phyloP scores from a whole-genome alignment of 129 eudicot genomes.

The Artemisia annua region DNA sequence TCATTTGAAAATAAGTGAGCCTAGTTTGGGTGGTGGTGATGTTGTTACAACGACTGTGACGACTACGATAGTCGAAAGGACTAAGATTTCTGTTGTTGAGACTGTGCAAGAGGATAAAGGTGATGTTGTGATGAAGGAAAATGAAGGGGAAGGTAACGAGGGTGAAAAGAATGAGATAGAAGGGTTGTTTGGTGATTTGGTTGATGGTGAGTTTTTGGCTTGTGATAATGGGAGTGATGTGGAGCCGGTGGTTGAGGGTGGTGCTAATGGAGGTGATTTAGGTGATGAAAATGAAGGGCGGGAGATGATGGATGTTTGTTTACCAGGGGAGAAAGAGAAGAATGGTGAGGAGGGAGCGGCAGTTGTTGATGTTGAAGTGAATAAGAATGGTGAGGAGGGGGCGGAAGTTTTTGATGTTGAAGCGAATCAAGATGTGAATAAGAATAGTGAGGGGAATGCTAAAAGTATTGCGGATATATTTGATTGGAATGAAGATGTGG shows the following conservation, averaged over 20 bases:
- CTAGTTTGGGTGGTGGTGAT: background rate
- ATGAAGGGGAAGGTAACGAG: no score
- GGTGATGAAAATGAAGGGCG: background rate
- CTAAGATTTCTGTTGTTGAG: constrained; percentile 11
- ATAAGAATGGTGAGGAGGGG: background rate
- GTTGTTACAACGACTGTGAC: constrained; percentile 8
- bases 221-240: constrained; percentile 12
- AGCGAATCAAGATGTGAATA: background rate
- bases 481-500: constrained; percentile 2
- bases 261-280: background rate
- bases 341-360: background rate
- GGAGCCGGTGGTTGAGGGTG: background rate
- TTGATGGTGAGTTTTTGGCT: constrained; percentile 1
- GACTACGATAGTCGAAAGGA: constrained; percentile 11
- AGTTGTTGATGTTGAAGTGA: background rate
- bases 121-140: background rate
- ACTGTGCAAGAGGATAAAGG: constrained; percentile 9
- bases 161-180: constrained; percentile 1
- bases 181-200: constrained; percentile 19
- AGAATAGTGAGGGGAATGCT: background rate
- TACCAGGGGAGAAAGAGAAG: background rate
- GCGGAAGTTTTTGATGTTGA: background rate
- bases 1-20: background rate
- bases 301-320: constrained; percentile 6
- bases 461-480: background rate